A percentile compares a stretch with the other conserved stretches of the same genome.
Evolutionary conservation across 2,329 filamentous ascomycete species (phyloP).

Genomic region (Daldinia eschscholtzii): DNA sequence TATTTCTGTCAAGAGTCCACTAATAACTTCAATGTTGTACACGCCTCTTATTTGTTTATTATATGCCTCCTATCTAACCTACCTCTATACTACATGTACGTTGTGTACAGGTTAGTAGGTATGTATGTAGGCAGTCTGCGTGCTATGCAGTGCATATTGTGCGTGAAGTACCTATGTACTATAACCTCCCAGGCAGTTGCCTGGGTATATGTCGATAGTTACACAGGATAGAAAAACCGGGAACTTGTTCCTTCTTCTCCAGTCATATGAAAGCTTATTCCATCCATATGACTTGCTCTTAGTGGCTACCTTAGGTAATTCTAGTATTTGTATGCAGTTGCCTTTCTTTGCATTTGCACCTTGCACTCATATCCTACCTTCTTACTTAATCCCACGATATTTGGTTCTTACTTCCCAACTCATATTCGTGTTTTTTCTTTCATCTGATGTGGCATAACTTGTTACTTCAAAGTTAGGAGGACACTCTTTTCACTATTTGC

Average conservation of each 20-base stretch:
- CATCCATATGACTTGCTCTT: background rate
- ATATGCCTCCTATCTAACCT: too few species aligned
- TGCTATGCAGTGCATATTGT: background rate
- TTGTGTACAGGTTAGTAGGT: background rate
- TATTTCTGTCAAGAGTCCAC: too few species aligned
- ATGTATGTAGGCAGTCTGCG: background rate
- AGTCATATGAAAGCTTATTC: background rate
- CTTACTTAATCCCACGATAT: background rate
- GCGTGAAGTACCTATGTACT: background rate
- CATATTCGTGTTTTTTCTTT: background rate
- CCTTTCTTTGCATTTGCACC: background rate
- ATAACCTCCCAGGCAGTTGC: background rate
- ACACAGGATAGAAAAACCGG: background rate
- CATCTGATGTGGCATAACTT: background rate
- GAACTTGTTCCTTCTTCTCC: background rate
- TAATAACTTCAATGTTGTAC: background rate
- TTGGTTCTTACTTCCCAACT: background rate
- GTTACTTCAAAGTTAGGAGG: background rate
- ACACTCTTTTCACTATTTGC: background rate
- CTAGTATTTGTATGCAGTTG: background rate
- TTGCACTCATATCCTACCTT: background rate
- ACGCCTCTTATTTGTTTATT: background rate
- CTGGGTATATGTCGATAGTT: background rate
- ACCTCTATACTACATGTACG: background rate
- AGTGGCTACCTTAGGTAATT: background rate